Base-by-base conservation (phyloP, 495 filamentous ascomycete genomes). In the Aspergillus funiculosus region DNA sequence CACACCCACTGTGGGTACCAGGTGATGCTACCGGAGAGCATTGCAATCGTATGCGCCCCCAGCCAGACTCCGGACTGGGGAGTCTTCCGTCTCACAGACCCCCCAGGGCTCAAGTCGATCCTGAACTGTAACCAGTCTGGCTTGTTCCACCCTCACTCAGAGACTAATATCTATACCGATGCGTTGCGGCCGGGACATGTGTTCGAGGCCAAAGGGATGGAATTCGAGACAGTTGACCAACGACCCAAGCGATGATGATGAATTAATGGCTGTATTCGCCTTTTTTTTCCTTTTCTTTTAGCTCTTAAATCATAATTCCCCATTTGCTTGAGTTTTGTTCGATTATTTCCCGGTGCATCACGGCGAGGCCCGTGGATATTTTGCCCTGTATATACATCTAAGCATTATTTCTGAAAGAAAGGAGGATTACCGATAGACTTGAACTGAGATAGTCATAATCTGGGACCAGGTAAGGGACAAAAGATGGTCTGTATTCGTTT, bases 31-130 rank as follows among this genome's bases (percentile, higher is more conserved):
- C 80, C 86, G 11, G 92, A 98, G 71, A 90, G 85, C 57, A 91
- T 98, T 57, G 92, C 94, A 6, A 94, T 98, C 52, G 92, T 98
- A 34, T 97, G 94, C 65, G 87, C 94, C 21, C 92, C 92, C 9
- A 84, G 76, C 32, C 84, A 83, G 48, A 69, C 73, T 10, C 87
- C 88, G 37, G 87, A 88, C 46, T 97, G 86, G 78, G 94, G 91
- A 17, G 80, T 90, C 9, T 98, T 97, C 61, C 82, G 92, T 11
- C 72, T 98, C 3, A 97, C 92, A 0, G 84, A 95, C 62, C 92
- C 92, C 0, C 94, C 92, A 0, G 92, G 92, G 0, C 74, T 95
- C 59, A 75, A 82, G 48, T 76, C 85, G 9, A 81, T 97, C 19
- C 71, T 90, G 27, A 75, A 76, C 21, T 98, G 92, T 67, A 77